Conservation (phyloP, 2,329 filamentous ascomycete genomes). For the Claviceps cyperi region DNA sequence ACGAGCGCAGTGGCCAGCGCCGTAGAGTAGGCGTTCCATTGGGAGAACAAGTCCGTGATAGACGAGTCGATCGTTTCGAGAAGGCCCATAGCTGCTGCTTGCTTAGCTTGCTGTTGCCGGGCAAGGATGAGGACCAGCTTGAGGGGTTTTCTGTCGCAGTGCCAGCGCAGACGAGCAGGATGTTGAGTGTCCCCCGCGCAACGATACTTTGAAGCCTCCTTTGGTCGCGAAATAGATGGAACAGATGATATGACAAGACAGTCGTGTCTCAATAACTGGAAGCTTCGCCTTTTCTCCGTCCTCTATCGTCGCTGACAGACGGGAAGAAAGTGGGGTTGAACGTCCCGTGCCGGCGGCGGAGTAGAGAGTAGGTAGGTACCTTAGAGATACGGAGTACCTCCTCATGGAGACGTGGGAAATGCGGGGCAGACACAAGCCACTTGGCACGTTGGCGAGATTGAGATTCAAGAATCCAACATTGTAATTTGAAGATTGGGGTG, state of each 20-base stretch:
- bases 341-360: background rate
- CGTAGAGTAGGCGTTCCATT: conserved; percentile 76
- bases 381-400: too few species aligned
- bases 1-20: conserved; percentile 50
- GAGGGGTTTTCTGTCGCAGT: background rate
- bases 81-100: conserved; percentile 21
- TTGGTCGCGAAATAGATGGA: background rate
- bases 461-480: too few species aligned
- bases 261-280: background rate
- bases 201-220: background rate
- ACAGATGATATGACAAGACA: background rate
- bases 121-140: background rate
- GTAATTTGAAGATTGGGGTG: too few species aligned
- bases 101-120: background rate
- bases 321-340: background rate
- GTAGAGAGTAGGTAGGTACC: too few species aligned
- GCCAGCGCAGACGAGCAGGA: background rate
- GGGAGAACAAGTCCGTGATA: conserved; percentile 53
- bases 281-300: background rate
- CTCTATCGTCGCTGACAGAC: background rate
- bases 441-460: too few species aligned
- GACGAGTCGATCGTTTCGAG: conserved; percentile 55
- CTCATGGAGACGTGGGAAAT: too few species aligned
- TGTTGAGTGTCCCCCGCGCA: background rate
- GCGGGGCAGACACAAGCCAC: too few species aligned